These are phyloP conservation scores for Cryphonectria carpinicola DNA, from an alignment of 2,329 filamentous ascomycete species.

Conservation along the genomic window DNA sequence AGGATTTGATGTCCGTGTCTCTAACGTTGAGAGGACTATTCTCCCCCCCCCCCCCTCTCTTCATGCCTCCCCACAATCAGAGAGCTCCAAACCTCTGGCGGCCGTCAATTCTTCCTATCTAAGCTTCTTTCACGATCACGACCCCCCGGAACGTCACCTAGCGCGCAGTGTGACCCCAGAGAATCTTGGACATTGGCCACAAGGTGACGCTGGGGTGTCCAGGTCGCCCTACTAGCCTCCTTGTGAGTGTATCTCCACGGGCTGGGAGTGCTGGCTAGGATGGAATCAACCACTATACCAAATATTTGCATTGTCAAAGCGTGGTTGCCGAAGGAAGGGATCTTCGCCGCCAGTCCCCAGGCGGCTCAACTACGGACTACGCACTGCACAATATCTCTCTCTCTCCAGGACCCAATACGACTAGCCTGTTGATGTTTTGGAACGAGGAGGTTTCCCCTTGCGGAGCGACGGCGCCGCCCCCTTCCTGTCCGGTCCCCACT, in stretches of 20 bases:
- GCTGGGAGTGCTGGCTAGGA: background rate
- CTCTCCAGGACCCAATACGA: constrained; percentile 7
- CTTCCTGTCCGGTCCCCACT: constrained; percentile 15
- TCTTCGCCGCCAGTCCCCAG: constrained; percentile 1
- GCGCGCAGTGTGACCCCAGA: constrained; percentile 14
- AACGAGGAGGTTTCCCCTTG: constrained; percentile 21
- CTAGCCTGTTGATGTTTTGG: constrained; percentile 6
- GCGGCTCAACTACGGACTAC: background rate
- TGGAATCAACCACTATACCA: background rate
- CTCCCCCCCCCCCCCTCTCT: background rate
- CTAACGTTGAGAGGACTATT: constrained; percentile 9
- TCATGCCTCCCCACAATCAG: constrained; percentile 20
- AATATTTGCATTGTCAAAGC: constrained; percentile 1
- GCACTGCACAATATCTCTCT: background rate
- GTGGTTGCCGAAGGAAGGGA: constrained; percentile 5
- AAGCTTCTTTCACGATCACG: constrained; percentile 23
- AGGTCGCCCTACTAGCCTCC: constrained; percentile 1
- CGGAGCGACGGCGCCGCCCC: constrained; percentile 10
- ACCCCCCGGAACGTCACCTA: constrained; percentile 17
- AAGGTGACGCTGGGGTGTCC: background rate
- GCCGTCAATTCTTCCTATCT: constrained; percentile 11
- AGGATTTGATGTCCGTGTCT: constrained; percentile 21
- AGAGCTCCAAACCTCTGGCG: constrained; percentile 20
- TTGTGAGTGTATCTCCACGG: background rate
- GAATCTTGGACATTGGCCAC: constrained; percentile 13